Base-by-base conservation (phyloP, 345 rosid species). In the Rubroshorea leprosula region DNA sequence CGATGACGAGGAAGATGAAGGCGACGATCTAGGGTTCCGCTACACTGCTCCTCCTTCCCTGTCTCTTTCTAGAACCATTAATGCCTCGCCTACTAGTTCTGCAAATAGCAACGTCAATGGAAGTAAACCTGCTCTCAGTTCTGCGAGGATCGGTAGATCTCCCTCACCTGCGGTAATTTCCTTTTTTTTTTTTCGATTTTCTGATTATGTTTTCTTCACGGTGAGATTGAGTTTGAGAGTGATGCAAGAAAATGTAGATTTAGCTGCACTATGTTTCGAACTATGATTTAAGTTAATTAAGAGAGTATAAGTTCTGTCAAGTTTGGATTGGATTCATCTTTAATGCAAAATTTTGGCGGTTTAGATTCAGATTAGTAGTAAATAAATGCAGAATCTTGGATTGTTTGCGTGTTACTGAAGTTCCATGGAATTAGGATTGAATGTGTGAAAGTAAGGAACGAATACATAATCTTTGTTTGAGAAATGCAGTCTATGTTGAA, bases 11-110 rank as follows among this genome's bases (percentile, higher is more conserved):
- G 79, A 70, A 1, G 78, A 76, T 17, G 83, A 72, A 5, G 85
- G 50, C 31, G 93, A 78, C 58, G 96, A 87, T 61, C 83, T 85
- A 64, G 91, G 80, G 38, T 89, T 89, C 74, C 85, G 94, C 14
- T 93, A 86, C 68, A 82, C 84, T 48, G 96, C 86, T 53, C 94
- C 89, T 70, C 93, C 96, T 51, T 91, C 96, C 23, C 68, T 84
- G 5, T 74, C 97, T 14, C 76, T 82, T 55, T 73, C 85, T 35
- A 79, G 90, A 54, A 83, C 72, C 49, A 62, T 68, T 64, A 65
- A 62, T 18, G 41, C 62, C 14, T 20, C 22, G 23, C 21, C 64
- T 24, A 39, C 68, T 31, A 46, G 66, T 38, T 38, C 51, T 13
- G 26, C 19, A 48, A 46, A 21, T 21, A 23, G 27, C 27, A 21